Evolutionary conservation across 2,329 filamentous ascomycete genomes (phyloP).

Genomic region (Chaetomiaceae sp.): DNA sequence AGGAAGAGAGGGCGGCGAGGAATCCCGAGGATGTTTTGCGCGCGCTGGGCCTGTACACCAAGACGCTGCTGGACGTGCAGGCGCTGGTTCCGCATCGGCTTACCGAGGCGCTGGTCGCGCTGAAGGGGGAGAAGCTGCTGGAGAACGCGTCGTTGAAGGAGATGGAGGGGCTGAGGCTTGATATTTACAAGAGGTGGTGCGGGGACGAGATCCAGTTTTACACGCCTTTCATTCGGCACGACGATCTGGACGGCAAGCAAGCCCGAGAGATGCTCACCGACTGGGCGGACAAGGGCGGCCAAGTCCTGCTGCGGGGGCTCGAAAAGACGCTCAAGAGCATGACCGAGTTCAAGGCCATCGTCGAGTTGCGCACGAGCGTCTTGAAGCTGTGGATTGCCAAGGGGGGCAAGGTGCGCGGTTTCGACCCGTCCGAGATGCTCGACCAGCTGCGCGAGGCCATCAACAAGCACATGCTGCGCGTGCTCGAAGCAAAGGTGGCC

Average conservation of each 20-base stretch:
- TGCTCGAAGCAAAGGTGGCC: slow-evolving; percentile 60
- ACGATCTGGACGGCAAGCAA: slow-evolving; percentile 62
- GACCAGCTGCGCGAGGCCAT: slow-evolving; percentile 64
- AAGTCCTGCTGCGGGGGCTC: slow-evolving; percentile 58
- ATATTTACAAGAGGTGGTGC: slow-evolving; percentile 75
- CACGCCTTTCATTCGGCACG: slow-evolving; percentile 80
- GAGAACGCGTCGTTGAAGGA: slow-evolving; percentile 63
- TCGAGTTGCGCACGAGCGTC: slow-evolving; percentile 64
- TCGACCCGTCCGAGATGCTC: slow-evolving; percentile 65
- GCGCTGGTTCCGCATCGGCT: slow-evolving; percentile 69
- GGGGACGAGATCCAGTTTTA: slow-evolving; percentile 78
- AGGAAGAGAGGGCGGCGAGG: slow-evolving; percentile 36
- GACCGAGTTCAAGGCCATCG: slow-evolving; percentile 63
- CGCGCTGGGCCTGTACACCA: slow-evolving; percentile 68
- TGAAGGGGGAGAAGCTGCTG: slow-evolving; percentile 69
- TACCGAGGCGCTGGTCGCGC: slow-evolving; percentile 59
- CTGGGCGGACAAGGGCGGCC: slow-evolving; percentile 61
- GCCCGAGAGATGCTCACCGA: slow-evolving; percentile 56
- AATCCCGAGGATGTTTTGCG: slow-evolving; percentile 51
- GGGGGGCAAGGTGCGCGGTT: slow-evolving; percentile 58
- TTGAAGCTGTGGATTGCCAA: slow-evolving; percentile 73
- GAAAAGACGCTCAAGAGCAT: slow-evolving; percentile 55
- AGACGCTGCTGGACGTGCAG: slow-evolving; percentile 73
- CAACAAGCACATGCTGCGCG: slow-evolving; percentile 60
- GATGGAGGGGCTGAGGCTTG: slow-evolving; percentile 68